A percentile compares a stretch with the other conserved stretches of the same genome.
phyloP scores from a whole-genome alignment of 345 rosid species.

The Clausena lansium region DNA sequence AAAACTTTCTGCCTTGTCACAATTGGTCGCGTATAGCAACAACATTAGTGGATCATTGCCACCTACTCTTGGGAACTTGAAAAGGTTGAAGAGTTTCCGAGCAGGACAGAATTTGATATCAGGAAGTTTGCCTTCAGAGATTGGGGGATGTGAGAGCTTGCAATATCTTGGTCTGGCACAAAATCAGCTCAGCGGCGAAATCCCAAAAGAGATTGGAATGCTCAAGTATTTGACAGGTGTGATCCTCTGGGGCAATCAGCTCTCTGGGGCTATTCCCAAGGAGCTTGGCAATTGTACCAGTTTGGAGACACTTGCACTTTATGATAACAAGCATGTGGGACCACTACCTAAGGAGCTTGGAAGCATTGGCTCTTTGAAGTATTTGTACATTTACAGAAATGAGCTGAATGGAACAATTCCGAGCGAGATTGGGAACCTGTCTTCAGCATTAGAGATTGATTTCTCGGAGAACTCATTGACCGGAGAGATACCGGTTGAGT shows the following conservation, averaged over 20 bases:
- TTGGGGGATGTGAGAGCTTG: constrained; percentile 65
- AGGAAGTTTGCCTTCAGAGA: constrained; percentile 72
- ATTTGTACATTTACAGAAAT: constrained; percentile 71
- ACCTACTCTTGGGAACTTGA: constrained; percentile 59
- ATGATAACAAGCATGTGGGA: constrained; percentile 75
- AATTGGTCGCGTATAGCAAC: constrained; percentile 68
- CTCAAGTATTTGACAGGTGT: constrained; percentile 53
- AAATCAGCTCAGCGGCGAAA: constrained; percentile 52
- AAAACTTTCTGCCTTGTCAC: constrained; percentile 50
- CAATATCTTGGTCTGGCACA: constrained; percentile 85
- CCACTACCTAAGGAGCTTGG: constrained; percentile 66
- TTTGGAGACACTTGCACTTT: constrained; percentile 63
- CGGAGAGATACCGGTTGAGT: constrained; percentile 73
- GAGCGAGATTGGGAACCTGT: constrained; percentile 74
- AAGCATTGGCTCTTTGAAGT: constrained; percentile 36
- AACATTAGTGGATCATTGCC: constrained; percentile 72
- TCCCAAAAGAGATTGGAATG: constrained; percentile 77
- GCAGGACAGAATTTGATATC: constrained; percentile 88
- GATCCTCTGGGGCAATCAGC: constrained; percentile 72
- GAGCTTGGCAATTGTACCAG: constrained; percentile 75
- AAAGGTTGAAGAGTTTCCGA: constrained; percentile 51
- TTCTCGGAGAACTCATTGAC: constrained; percentile 74
- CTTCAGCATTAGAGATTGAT: constrained; percentile 66
- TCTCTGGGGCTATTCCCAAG: constrained; percentile 66
- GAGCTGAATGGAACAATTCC: constrained; percentile 71